Evolutionary conservation across 345 rosid species (phyloP).

Genomic region (Populus pruinosa): DNA sequence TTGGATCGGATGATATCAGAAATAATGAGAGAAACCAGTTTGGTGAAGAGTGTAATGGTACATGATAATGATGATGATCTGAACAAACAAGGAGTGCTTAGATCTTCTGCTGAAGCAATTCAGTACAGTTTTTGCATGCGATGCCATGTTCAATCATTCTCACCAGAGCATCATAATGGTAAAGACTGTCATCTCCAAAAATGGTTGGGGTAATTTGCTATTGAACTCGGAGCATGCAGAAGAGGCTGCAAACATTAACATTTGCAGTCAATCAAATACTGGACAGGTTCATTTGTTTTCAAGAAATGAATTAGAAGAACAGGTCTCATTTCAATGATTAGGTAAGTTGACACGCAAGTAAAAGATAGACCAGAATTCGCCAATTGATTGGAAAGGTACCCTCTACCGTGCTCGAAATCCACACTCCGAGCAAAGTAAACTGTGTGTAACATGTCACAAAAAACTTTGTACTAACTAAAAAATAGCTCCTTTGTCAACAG

Average conservation of each 20-base stretch:
- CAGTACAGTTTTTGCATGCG: slow-evolving; percentile 24
- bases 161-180: background rate
- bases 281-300: background rate
- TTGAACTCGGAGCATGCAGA: background rate
- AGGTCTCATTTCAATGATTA: too few relatives aligned
- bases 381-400: background rate
- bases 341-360: background rate
- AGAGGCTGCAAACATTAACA: background rate
- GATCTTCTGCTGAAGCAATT: slow-evolving; percentile 5
- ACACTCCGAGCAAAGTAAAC: background rate
- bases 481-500: too few relatives aligned
- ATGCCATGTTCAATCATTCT: slow-evolving; percentile 16
- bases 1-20: background rate
- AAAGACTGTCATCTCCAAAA: background rate
- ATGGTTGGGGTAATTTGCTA: background rate
- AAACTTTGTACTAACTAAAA: too few relatives aligned
- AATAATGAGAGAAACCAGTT: background rate
- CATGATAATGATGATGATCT: too few relatives aligned
- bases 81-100: background rate
- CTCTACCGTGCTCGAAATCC: background rate
- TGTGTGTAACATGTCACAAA: too few relatives aligned
- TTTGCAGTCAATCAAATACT: background rate
- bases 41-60: background rate
- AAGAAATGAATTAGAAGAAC: too few relatives aligned
- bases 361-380: background rate